These are phyloP conservation scores for Eucalyptus melliodora DNA, from an alignment of 345 rosid species.

Conservation along the genomic window DNA sequence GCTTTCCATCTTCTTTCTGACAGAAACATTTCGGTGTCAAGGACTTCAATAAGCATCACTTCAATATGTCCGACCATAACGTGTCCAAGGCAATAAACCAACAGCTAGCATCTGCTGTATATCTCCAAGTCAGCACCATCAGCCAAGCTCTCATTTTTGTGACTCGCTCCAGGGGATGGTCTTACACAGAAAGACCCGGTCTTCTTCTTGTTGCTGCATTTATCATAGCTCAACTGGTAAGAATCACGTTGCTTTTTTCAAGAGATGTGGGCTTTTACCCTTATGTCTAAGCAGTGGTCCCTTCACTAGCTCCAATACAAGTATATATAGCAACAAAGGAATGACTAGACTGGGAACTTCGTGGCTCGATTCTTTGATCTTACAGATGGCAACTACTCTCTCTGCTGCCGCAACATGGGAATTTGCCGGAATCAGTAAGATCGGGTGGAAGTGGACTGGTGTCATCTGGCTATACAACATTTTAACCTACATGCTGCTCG, in stretches of 20 bases:
- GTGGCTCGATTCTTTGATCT: background rate
- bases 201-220: conserved; percentile 66
- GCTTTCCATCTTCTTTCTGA: background rate
- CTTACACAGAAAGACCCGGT: conserved; percentile 46
- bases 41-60: conserved; percentile 4
- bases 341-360: background rate
- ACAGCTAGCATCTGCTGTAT: conserved; percentile 43
- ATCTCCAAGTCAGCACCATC: conserved; percentile 72
- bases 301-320: background rate
- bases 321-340: background rate
- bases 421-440: conserved; percentile 48
- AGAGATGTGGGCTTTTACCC: background rate
- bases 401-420: conserved; percentile 47
- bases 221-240: conserved; percentile 52
- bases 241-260: background rate
- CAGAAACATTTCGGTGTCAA: conserved; percentile 35
- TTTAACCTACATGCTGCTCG: conserved; percentile 50
- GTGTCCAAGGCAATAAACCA: conserved; percentile 9
- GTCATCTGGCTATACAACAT: conserved; percentile 75
- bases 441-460: conserved; percentile 78
- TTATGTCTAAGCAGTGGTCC: background rate
- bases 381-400: conserved; percentile 55
- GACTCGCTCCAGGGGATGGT: conserved; percentile 62
- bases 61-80: background rate
- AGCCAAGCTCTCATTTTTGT: conserved; percentile 88